Conservation (phyloP, 2,329 filamentous ascomycete genomes). For the Epichloe elymi region DNA sequence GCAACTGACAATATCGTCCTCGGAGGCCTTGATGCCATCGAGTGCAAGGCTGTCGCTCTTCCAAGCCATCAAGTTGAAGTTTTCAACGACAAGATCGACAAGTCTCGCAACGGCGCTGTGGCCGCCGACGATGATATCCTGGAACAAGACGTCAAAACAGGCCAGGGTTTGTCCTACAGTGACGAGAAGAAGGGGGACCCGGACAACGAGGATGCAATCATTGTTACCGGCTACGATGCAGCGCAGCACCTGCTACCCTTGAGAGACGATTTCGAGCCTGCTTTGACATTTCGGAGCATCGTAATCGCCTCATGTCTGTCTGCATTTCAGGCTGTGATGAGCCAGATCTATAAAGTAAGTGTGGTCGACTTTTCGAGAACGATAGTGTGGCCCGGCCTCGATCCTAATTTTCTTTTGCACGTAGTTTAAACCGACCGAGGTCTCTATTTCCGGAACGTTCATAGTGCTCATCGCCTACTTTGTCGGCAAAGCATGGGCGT, state of each 20-base stretch:
- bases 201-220: slow-evolving; percentile 28
- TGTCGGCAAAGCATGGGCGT: slow-evolving; percentile 27
- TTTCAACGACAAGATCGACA: neutral
- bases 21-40: neutral
- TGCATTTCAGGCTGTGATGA: slow-evolving; percentile 41
- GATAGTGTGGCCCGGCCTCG: neutral
- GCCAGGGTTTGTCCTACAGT: slow-evolving; percentile 6
- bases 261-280: slow-evolving; percentile 37
- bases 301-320: slow-evolving; percentile 35
- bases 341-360: slow-evolving; percentile 37
- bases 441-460: slow-evolving; percentile 38
- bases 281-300: slow-evolving; percentile 40
- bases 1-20: neutral
- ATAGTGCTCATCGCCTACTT: slow-evolving; percentile 46
- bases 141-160: neutral
- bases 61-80: neutral
- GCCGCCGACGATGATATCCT: neutral
- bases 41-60: neutral
- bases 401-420: neutral
- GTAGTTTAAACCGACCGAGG: slow-evolving; percentile 38
- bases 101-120: neutral
- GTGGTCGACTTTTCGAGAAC: no score
- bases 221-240: slow-evolving; percentile 38
- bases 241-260: slow-evolving; percentile 34
- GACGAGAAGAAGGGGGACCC: slow-evolving; percentile 18